Evolutionary conservation across 2,329 filamentous ascomycete species (phyloP).

Genomic region (Plectosphaerella plurivora): DNA sequence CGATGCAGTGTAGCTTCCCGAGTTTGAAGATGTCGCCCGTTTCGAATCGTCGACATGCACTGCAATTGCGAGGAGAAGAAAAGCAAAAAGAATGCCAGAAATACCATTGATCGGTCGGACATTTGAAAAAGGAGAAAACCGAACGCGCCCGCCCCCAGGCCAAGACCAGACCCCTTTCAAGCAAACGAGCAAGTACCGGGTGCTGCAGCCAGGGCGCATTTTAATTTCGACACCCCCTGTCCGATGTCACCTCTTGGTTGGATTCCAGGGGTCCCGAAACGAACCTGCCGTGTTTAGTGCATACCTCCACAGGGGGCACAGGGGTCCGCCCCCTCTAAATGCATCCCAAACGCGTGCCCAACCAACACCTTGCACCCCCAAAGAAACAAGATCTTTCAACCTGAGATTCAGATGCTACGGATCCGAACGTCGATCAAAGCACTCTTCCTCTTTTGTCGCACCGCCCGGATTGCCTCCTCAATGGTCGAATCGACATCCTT

Average conservation of each 20-base stretch:
- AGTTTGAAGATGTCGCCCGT: too few relatives aligned
- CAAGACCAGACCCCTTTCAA: too few relatives aligned
- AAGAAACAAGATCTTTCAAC: neutral
- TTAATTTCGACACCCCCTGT: neutral
- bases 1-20: too few relatives aligned
- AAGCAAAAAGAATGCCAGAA: too few relatives aligned
- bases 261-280: neutral
- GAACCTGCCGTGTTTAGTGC: neutral
- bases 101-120: too few relatives aligned
- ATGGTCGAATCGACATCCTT: conserved; percentile 10
- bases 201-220: too few relatives aligned
- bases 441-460: conserved; percentile 12
- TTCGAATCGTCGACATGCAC: too few relatives aligned
- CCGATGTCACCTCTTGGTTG: neutral
- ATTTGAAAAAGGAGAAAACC: too few relatives aligned
- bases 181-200: too few relatives aligned
- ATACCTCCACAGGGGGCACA: neutral
- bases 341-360: neutral
- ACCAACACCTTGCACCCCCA: too few relatives aligned
- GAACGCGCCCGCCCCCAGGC: too few relatives aligned
- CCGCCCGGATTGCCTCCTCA: conserved; percentile 10
- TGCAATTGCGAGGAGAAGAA: too few relatives aligned
- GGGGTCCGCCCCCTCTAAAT: neutral
- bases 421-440: conserved; percentile 13
- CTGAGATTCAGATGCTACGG: conserved; percentile 5